Evolutionary conservation across 768 basidiomycete species (phyloP), one percentile per base, ranked within the genome.

Genomic region (Tylopilus cervinicoccineus): DNA sequence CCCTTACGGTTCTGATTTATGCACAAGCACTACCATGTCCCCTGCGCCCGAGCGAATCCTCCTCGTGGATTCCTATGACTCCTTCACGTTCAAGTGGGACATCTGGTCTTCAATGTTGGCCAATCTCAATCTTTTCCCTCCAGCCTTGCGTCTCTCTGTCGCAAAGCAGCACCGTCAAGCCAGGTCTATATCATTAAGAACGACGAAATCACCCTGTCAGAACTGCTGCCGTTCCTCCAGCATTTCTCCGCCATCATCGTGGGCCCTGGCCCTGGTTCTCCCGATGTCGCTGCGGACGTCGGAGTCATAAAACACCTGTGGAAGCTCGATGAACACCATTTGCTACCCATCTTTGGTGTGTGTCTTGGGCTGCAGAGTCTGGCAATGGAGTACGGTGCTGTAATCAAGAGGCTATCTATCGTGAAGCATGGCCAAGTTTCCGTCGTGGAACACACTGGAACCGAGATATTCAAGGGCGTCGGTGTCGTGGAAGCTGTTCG

Each of bases 81-180:
- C 88, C 2, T 92, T 91, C 66, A 87, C 89, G n/a, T 78, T 79
- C 78, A 92, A 91, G 88, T 89, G 47, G 49, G 84, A 74, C n/a
- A 2, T 7, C 37, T 22, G 28, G 12, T 20, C 5, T 50, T 33
- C 24, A 11, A 14, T 12, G 52, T 27, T 24, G 41, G 26, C 38
- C 28, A 23, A 40, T 47, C 41, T 47, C 19, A 51, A 20, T 14
- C 16, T 32, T 24, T 44, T 46, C 16, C 9, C 12, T 32, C 19
- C 47, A 91, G 89, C 60, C 79, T 92, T 47, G 88, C 87, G 43
- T 76, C 86, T 8, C 70, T 90, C 22, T 84, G 81, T 67, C 77
- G 79, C 38, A 71, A 69, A 50, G 74, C 83, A 27, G 83, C 84
- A 22, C 84, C 86, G 6, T 67, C 72, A 50, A 79, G 81, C 53